A percentile compares a stretch with the other conserved stretches of the same genome.
Conservation (phyloP, 257 asterid species). For the Solanum pinnatisectum region DNA sequence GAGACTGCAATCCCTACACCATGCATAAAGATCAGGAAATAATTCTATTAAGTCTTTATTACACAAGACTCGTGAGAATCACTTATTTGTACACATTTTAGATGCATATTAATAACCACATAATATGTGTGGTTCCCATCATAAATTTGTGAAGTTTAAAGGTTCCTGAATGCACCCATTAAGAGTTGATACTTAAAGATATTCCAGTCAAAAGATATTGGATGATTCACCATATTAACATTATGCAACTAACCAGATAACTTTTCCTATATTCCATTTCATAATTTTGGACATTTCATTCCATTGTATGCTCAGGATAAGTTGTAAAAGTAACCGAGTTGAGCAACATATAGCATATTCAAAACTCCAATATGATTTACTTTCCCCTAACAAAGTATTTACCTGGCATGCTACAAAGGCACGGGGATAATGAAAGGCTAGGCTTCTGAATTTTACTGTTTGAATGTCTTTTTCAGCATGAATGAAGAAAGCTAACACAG, state of each 20-base stretch:
- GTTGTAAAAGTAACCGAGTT: neutral
- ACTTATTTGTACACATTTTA: neutral
- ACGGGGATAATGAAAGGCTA: neutral
- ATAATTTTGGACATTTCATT: neutral
- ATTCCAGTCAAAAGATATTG: neutral
- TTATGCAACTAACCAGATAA: neutral
- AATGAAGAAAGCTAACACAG: neutral
- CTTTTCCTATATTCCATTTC: neutral
- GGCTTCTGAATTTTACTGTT: neutral
- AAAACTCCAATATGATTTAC: neutral
- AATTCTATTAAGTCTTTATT: neutral
- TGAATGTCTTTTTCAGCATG: neutral
- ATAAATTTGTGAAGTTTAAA: neutral
- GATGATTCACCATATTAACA: neutral
- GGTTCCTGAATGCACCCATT: neutral
- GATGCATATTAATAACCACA: neutral
- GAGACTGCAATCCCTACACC: slow-evolving; percentile 44
- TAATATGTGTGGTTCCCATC: neutral
- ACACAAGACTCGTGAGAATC: neutral
- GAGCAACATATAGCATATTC: neutral
- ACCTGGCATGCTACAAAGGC: neutral
- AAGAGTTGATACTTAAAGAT: neutral
- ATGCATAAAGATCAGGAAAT: neutral
- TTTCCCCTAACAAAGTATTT: neutral
- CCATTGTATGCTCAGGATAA: neutral